Base-by-base conservation (phyloP, 768 basidiomycete species). In the Rhizopogon salebrosus region DNA sequence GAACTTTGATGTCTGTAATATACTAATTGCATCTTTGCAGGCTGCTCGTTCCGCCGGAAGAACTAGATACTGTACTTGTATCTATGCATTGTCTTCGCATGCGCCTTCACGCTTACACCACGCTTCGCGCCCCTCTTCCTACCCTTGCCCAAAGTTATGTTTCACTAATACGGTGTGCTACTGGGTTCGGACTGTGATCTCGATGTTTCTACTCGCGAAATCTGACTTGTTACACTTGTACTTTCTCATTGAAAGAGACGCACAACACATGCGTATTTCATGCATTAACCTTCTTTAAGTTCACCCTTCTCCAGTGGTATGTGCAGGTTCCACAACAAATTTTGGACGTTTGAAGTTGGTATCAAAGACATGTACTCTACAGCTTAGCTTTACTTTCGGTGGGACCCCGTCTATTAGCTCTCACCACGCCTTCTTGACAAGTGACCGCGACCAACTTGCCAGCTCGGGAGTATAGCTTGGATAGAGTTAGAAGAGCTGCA, bases 31-130 rank as follows among this genome's bases (percentile, higher is more conserved):
- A 49, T 31, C 49, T 53, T 20, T 50, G 34, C 69, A 95, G 94
- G 95, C 59, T 95, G 88, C 75, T 98, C 95, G 57, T 98, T 94
- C 89, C 91, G 95, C 75, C 84, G 88, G 80, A 98, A 98, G 84
- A 89, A 87, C 78, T 92, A 80, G 68, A 54, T 39, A 45, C 6
- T 18, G 20, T 13, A 29, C 27, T 18, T 9, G n/a, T n/a, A n/a
- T n/a, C 27, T 27, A 27, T 27, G 3, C 27, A 27, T 27, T 8
- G 8, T 27, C 27, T 27, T 27, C 8, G 27, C 27, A 8, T 27
- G 27, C 8, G 27, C n/a, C 43, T 24, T 16, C 18, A 41, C 8
- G 16, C 41, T 43, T 31, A 26, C 42, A 6, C 48, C 14, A 20
- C 41, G 1, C 13, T 45, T 43, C 10, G 10, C 49, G 1, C 20